phyloP scores from a whole-genome alignment of 2,329 filamentous ascomycete species.

The Sporothrix variecibatus region DNA sequence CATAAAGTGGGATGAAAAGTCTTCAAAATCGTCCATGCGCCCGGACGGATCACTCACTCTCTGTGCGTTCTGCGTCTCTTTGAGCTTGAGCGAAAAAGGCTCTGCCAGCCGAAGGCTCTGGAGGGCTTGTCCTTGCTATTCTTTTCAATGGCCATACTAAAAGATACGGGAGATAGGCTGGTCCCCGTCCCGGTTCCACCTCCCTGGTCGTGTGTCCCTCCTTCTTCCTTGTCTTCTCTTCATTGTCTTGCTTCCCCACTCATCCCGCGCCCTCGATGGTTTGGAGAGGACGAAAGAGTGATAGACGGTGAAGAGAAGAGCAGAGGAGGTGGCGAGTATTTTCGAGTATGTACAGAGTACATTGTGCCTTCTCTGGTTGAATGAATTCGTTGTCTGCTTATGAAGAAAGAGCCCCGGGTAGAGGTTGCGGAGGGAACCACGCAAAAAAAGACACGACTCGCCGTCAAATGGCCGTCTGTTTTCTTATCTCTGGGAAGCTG shows the following conservation, averaged over 20 bases:
- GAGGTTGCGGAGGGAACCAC: neutral
- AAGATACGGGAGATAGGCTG: constrained; percentile 17
- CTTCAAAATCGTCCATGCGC: neutral
- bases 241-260: neutral
- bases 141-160: neutral
- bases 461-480: constrained; percentile 29
- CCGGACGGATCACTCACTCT: neutral
- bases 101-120: neutral
- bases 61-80: neutral
- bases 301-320: neutral
- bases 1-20: neutral
- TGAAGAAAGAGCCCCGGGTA: neutral
- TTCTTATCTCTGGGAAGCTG: constrained; percentile 31
- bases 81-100: neutral
- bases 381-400: neutral
- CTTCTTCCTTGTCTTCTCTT: neutral
- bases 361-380: too few relatives aligned
- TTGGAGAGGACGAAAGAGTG: neutral
- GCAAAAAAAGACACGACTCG: neutral
- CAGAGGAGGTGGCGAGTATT: neutral
- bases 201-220: constrained; percentile 7
- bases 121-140: neutral
- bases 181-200: neutral
- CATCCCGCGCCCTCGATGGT: neutral
- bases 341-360: neutral